Evolutionary conservation across 2,329 filamentous ascomycete species (phyloP), one percentile per base, ranked within the genome.

Genomic region (Cordyceps pruinosa): DNA sequence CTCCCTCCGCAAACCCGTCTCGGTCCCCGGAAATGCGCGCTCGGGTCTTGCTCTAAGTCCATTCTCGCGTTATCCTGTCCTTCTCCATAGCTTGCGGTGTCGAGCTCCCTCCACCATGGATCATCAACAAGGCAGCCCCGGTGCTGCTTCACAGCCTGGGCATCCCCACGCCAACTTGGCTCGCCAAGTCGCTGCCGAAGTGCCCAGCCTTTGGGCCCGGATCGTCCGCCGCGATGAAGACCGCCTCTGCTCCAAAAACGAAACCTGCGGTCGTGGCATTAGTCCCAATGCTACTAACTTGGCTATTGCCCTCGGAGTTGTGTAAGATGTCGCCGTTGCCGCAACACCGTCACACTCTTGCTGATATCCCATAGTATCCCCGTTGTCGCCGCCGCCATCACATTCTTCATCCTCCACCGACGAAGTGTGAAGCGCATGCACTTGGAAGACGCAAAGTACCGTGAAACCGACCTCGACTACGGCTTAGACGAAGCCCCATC

Each of bases 401-500:
- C 90, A 1, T 75, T 97, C 39, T 67, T 92, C 62, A 87, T 85
- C 67, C 80, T 99, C 35, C 92, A 97, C 69, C 84, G 90, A 53
- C 82, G 90, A 69, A 88, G 90, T 66, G 73, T 89, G 39, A 84
- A 81, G 69, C 90, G 84, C 66, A 78, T 90, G 61, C 77, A 78
- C 56, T 75, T 79, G 58, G 94, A 99, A 73, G 94, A 99, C 73
- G 79, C 81, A 19, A 84, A 88, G 61, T 92, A 97, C 71, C 89
- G 90, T 63, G 90, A 95, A 72, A 92, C 88, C 68, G 94, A 90
- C 1, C 80, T 97, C 68, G 94, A 99, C 70, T 99, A 97, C 68
- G 94, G 94, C 35, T 73, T 97, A 67, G 90, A 74, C 37, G 73
- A 87, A 57, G 19, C 54, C 9, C 71, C 75, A 54, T 68, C 62